Evolutionary conservation across 176 grass and related monocot species (phyloP).

Genomic region (Paspalum notatum): DNA sequence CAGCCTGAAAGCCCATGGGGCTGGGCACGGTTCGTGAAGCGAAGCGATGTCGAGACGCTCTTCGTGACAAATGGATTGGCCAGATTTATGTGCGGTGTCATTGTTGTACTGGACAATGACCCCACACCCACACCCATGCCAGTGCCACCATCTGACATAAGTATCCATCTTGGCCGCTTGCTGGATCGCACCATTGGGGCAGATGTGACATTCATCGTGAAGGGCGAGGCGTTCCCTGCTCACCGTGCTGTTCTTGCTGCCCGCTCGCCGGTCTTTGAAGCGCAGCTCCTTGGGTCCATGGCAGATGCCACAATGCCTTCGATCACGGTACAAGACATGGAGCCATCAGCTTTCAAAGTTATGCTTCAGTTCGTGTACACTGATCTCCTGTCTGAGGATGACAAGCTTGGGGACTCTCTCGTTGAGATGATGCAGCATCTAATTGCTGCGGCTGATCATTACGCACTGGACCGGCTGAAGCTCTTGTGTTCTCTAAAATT

Average conservation of each 20-base stretch:
- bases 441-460: constrained; percentile 55
- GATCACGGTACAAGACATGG: not conserved
- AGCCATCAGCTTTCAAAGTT: not conserved
- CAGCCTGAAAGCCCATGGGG: no score
- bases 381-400: constrained; percentile 29
- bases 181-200: not conserved
- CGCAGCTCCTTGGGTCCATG: not conserved
- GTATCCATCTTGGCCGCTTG: constrained; percentile 23
- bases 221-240: not conserved
- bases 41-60: not conserved
- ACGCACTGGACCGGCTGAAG: constrained; percentile 52
- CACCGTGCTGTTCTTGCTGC: constrained; percentile 16
- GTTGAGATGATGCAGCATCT: not conserved
- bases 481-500: constrained; percentile 40
- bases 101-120: not conserved
- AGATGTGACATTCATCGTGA: constrained; percentile 4
- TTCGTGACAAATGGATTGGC: not conserved
- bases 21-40: not conserved
- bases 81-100: not conserved
- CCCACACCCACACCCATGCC: not conserved
- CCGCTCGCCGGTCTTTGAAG: not conserved
- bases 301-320: not conserved
- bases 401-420: not conserved
- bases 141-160: not conserved
- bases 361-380: constrained; percentile 61